Percentiles rank a stretch among this genome's conserved stretches.
phyloP scores from a whole-genome alignment of 306 rosid genomes.

The Comarum palustre region DNA sequence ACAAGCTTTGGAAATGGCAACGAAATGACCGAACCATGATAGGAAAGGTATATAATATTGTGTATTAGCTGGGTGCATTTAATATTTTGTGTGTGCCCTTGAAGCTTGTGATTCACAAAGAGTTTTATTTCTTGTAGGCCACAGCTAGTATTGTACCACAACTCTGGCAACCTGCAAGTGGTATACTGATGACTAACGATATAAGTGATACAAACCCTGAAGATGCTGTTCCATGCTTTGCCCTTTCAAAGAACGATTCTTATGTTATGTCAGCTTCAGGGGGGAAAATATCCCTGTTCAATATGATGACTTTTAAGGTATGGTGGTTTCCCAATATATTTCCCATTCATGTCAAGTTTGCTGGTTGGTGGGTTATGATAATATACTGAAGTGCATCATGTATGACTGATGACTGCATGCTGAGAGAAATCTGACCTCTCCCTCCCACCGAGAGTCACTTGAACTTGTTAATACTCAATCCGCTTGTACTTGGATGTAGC shows the following conservation, averaged over 20 bases:
- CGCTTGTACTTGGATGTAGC: conserved; percentile 4
- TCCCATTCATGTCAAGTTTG: conserved; percentile 17
- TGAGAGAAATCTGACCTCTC: background rate
- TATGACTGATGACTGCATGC: background rate
- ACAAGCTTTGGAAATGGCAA: conserved; percentile 99
- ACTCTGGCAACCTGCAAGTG: conserved; percentile 96
- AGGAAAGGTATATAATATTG: conserved; percentile 52
- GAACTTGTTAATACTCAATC: background rate
- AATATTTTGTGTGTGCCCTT: conserved; percentile 21
- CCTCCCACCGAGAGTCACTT: background rate
- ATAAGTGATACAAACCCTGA: conserved; percentile 85
- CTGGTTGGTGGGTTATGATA: conserved; percentile 2
- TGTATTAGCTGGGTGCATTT: conserved; percentile 21
- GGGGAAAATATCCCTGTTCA: conserved; percentile 95
- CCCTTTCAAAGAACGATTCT: conserved; percentile 94
- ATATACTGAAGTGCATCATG: background rate
- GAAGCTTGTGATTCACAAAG: conserved; percentile 32
- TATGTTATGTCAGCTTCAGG: conserved; percentile 99
- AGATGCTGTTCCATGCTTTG: conserved; percentile 95
- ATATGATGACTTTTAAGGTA: conserved; percentile 99
- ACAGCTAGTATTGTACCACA: conserved; percentile 70
- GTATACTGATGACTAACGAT: conserved; percentile 97
- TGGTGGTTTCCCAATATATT: conserved; percentile 12
- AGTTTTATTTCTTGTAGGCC: conserved; percentile 51
- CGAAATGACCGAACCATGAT: conserved; percentile 62